phyloP scores from a whole-genome alignment of 2,329 filamentous ascomycete genomes.

The Fusarium staphyleae region DNA sequence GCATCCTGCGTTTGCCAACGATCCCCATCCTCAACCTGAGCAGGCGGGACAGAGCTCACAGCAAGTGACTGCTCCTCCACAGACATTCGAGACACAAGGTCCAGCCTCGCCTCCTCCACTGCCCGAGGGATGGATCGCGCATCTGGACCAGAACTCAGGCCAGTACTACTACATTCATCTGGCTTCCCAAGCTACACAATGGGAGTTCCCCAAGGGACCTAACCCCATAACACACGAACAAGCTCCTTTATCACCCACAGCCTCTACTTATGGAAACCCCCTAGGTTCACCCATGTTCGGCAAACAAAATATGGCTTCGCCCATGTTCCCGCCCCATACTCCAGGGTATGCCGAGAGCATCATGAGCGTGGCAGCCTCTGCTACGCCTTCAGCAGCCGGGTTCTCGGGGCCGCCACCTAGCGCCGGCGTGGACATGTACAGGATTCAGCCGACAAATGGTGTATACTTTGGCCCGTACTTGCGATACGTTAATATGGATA shows the following conservation, averaged over 20 bases:
- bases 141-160: slow-evolving; percentile 92
- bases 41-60: slow-evolving; percentile 58
- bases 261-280: slow-evolving; percentile 78
- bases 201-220: slow-evolving; percentile 97
- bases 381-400: slow-evolving; percentile 78
- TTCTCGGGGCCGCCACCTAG: slow-evolving; percentile 89
- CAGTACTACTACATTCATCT: slow-evolving; percentile 99
- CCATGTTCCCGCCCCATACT: slow-evolving; percentile 81
- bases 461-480: slow-evolving; percentile 98
- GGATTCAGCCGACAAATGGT: slow-evolving; percentile 89
- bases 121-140: slow-evolving; percentile 97
- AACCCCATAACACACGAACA: slow-evolving; percentile 87
- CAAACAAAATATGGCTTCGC: slow-evolving; percentile 69
- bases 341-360: slow-evolving; percentile 87
- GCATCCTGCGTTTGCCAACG: slow-evolving; percentile 92
- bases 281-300: slow-evolving; percentile 73
- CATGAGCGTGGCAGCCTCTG: slow-evolving; percentile 77
- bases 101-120: slow-evolving; percentile 89
- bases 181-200: slow-evolving; percentile 93
- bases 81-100: slow-evolving; percentile 54
- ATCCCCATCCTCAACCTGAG: slow-evolving; percentile 61
- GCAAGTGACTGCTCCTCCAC: slow-evolving; percentile 54
- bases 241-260: slow-evolving; percentile 81
- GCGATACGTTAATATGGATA: slow-evolving; percentile 95
- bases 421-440: slow-evolving; percentile 92